A percentile compares a stretch with the other conserved stretches of the same genome.
Evolutionary conservation across 129 eudicot genomes (phyloP).

Genomic region (Flaveria sonorensis): DNA sequence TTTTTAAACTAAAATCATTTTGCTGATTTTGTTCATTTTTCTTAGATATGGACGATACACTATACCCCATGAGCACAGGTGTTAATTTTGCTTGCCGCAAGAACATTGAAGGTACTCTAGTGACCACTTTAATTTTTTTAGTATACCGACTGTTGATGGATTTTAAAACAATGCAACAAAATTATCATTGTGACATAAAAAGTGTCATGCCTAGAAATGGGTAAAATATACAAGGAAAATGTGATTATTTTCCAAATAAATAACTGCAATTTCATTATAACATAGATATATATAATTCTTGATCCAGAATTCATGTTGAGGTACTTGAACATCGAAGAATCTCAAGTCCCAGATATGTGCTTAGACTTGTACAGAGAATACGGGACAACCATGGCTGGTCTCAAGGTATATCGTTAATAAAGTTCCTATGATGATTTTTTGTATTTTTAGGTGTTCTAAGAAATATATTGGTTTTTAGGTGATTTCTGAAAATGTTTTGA

Average conservation of each 20-base stretch:
- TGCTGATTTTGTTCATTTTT: neutral
- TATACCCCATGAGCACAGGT: constrained; percentile 87
- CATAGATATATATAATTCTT: neutral
- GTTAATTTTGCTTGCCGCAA: constrained; percentile 85
- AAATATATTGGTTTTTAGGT: no score
- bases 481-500: no score
- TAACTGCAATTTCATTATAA: no score
- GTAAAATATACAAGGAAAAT: no score
- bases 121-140: neutral
- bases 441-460: no score
- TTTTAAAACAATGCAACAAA: neutral
- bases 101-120: constrained; percentile 75
- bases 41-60: constrained; percentile 87
- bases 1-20: no score
- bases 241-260: neutral
- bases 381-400: constrained; percentile 99
- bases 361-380: constrained; percentile 83
- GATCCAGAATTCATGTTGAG: constrained; percentile 71
- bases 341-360: constrained; percentile 78
- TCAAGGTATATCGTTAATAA: constrained; percentile 49
- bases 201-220: neutral
- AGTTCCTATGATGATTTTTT: no score
- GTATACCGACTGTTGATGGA: neutral
- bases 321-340: constrained; percentile 71
- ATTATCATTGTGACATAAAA: neutral